These are phyloP conservation scores for Saccharomycopsis hybrid DNA, from an alignment of 1,139 yeast species.

Conservation along the genomic window DNA sequence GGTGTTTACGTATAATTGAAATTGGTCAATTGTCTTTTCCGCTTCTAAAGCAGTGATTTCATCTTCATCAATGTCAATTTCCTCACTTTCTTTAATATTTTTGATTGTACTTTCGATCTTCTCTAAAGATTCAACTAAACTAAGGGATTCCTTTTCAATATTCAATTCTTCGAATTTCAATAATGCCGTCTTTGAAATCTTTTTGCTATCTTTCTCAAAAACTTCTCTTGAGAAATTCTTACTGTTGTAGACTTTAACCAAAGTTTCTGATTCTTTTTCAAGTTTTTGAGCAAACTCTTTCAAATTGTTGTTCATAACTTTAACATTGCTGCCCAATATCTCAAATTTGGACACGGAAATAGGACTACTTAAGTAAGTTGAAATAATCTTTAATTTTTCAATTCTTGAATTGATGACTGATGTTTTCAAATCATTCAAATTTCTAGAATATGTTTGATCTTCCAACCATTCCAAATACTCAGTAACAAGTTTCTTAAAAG, in stretches of 20 bases:
- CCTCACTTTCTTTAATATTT: conserved; percentile 25
- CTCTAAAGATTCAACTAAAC: conserved; percentile 33
- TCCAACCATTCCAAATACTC: conserved; percentile 76
- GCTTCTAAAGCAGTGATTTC: conserved; percentile 9
- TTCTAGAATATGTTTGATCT: conserved; percentile 47
- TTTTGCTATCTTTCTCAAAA: conserved; percentile 18
- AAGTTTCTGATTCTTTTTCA: conserved; percentile 38
- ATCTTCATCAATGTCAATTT: conserved; percentile 6
- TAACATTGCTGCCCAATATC: not conserved
- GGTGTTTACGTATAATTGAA: conserved; percentile 3
- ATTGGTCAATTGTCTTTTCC: conserved; percentile 6
- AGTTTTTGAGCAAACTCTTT: conserved; percentile 41
- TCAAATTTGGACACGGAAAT: conserved; percentile 33
- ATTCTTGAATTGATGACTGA: conserved; percentile 30
- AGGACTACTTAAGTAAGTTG: conserved; percentile 30
- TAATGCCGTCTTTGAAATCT: conserved; percentile 8
- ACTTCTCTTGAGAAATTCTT: conserved; percentile 31
- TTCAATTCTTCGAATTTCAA: conserved; percentile 20
- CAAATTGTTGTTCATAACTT: conserved; percentile 33
- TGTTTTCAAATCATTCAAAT: conserved; percentile 35
- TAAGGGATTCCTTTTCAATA: conserved; percentile 33
- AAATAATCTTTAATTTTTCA: conserved; percentile 28
- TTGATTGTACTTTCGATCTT: conserved; percentile 34
- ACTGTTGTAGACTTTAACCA: conserved; percentile 31
- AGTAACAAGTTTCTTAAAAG: conserved; percentile 29